Conservation (phyloP, 148 eudicot genomes). For the Arctostaphylos glauca region DNA sequence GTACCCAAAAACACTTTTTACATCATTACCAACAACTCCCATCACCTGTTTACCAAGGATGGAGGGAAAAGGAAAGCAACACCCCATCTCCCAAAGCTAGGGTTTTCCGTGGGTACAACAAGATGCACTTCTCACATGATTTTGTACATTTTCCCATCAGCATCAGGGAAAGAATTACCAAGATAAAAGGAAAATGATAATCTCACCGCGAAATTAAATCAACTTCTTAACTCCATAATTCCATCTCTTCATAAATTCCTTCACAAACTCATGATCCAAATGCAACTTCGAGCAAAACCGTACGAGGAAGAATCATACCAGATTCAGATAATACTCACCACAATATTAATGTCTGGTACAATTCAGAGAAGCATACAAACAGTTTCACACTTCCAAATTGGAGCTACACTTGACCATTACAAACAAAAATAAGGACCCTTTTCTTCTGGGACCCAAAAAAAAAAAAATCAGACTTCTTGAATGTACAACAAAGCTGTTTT, state of each 20-base stretch:
- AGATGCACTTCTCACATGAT: neutral
- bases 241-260: neutral
- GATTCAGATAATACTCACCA: neutral
- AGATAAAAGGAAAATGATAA: neutral
- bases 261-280: neutral
- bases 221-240: too few relatives aligned
- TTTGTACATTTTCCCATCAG: too few relatives aligned
- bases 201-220: too few relatives aligned
- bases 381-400: constrained; percentile 14
- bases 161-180: neutral
- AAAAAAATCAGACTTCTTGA: neutral
- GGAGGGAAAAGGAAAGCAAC: neutral
- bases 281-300: neutral
- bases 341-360: neutral
- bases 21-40: constrained; percentile 12
- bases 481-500: constrained; percentile 21
- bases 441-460: neutral
- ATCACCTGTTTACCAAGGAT: constrained; percentile 1
- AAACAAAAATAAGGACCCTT: constrained; percentile 22
- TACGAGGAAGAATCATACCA: neutral
- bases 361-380: constrained; percentile 8
- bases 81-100: neutral
- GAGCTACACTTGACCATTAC: constrained; percentile 21
- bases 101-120: neutral
- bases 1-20: neutral